Evolutionary conservation across 2,329 filamentous ascomycete species (phyloP).

Genomic region (Rhexocercosporidium sp.): DNA sequence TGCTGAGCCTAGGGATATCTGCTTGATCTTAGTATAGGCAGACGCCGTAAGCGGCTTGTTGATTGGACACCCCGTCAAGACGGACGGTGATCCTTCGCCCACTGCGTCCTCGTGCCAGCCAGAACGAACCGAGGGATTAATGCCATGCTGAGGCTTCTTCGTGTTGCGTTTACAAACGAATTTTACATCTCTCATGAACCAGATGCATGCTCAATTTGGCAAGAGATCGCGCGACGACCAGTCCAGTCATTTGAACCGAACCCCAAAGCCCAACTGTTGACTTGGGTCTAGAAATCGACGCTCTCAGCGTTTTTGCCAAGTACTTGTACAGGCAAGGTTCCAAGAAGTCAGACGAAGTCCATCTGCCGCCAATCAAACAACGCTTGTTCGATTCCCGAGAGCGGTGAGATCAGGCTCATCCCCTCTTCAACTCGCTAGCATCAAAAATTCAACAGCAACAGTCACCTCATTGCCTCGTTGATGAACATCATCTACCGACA

Average conservation of each 20-base stretch:
- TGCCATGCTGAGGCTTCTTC: not conserved
- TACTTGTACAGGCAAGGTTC: no score
- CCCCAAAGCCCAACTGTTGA: no score
- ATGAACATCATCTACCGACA: not conserved
- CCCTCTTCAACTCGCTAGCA: not conserved
- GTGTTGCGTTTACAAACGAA: no score
- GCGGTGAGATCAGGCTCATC: constrained; percentile 1
- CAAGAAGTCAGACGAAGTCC: not conserved
- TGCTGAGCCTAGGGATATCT: not conserved
- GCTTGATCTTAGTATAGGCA: constrained; percentile 1
- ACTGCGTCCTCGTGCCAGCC: not conserved
- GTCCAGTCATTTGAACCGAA: not conserved
- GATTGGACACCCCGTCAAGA: not conserved
- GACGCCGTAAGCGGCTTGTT: not conserved
- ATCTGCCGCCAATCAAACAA: constrained; percentile 5
- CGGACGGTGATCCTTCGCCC: not conserved
- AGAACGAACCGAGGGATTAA: not conserved
- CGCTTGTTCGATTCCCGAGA: not conserved
- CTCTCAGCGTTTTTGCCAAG: no score
- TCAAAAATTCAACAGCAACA: constrained; percentile 3
- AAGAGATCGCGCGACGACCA: not conserved
- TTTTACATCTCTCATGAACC: no score
- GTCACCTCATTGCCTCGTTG: not conserved
- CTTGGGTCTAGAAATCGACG: no score
- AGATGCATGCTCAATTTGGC: not conserved